Percentiles rank a stretch among this genome's conserved stretches.
Conservation (phyloP, 2,329 filamentous ascomycete genomes). For the Blastomyces emzantsi region DNA sequence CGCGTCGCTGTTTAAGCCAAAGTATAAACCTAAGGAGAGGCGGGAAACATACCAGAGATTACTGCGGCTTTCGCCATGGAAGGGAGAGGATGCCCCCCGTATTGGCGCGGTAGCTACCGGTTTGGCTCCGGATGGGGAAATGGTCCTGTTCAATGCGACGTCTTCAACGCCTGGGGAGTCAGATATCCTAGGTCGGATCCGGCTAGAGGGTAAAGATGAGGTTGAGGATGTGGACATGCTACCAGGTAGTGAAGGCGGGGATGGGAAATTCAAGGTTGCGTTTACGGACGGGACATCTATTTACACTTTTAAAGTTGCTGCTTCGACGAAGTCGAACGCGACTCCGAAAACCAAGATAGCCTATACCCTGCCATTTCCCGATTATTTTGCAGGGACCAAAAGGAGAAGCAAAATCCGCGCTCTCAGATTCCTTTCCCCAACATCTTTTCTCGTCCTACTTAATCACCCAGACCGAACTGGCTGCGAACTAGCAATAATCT, state of each 20-base stretch:
- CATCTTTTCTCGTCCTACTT: conserved; percentile 46
- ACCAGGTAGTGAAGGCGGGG: conserved; percentile 20
- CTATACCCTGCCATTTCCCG: conserved; percentile 34
- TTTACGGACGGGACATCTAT: conserved; percentile 73
- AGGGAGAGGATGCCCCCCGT: conserved; percentile 47
- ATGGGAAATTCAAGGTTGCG: conserved; percentile 55
- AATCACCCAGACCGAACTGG: conserved; percentile 48
- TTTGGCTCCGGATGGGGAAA: conserved; percentile 63
- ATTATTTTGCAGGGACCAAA: conserved; percentile 27
- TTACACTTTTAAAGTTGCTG: conserved; percentile 53
- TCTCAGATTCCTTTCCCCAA: conserved; percentile 48
- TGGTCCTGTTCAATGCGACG: conserved; percentile 68
- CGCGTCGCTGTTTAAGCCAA: conserved; percentile 42
- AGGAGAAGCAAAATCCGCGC: conserved; percentile 46
- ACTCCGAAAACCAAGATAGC: conserved; percentile 28
- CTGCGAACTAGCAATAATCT: conserved; percentile 46
- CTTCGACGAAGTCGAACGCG: conserved; percentile 37
- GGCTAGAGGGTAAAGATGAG: conserved; percentile 44
- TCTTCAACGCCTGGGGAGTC: conserved; percentile 41
- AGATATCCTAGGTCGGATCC: conserved; percentile 48
- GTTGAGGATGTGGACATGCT: conserved; percentile 40
- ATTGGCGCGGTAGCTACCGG: conserved; percentile 73
- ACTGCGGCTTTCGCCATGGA: conserved; percentile 48
- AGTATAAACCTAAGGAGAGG: conserved; percentile 31
- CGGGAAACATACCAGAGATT: conserved; percentile 54